These are phyloP conservation scores for Monosporascus cannonballus DNA, from an alignment of 2,329 filamentous ascomycete species.

Conservation along the genomic window DNA sequence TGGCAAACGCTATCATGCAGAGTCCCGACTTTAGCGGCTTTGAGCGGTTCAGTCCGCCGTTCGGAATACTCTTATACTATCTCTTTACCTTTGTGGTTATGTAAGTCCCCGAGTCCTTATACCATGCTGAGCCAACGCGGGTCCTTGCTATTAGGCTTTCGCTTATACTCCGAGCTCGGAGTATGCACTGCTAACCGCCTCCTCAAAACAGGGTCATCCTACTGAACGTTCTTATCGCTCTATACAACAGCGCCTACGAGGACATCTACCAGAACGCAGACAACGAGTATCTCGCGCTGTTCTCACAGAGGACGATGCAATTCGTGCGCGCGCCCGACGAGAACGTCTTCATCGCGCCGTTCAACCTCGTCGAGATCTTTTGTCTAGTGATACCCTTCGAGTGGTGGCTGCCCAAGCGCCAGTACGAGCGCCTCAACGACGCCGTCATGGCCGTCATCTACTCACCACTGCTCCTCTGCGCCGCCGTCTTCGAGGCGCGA, in stretches of 20 bases:
- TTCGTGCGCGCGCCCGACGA: conserved; percentile 96
- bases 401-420: conserved; percentile 80
- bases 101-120: conserved; percentile 37
- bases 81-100: conserved; percentile 97
- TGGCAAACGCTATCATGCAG: conserved; percentile 88
- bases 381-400: conserved; percentile 74
- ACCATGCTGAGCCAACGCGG: no score
- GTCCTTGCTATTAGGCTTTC: no score
- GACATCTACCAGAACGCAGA: conserved; percentile 90
- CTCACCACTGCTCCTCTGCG: conserved; percentile 72
- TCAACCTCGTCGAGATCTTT: conserved; percentile 89
- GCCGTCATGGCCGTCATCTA: conserved; percentile 83
- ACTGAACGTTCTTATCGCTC: conserved; percentile 91
- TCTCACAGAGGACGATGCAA: conserved; percentile 90
- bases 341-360: conserved; percentile 94
- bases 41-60: conserved; percentile 85
- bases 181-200: background rate
- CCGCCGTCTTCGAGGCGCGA: conserved; percentile 64
- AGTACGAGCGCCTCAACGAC: conserved; percentile 81
- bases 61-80: conserved; percentile 94
- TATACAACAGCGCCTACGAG: conserved; percentile 95
- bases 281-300: conserved; percentile 92
- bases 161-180: background rate
- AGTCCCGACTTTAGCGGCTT: conserved; percentile 86
- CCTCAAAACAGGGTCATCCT: conserved; percentile 49